These are phyloP conservation scores for Amanita brunnescens DNA, from an alignment of 768 basidiomycete species.

Conservation along the genomic window DNA sequence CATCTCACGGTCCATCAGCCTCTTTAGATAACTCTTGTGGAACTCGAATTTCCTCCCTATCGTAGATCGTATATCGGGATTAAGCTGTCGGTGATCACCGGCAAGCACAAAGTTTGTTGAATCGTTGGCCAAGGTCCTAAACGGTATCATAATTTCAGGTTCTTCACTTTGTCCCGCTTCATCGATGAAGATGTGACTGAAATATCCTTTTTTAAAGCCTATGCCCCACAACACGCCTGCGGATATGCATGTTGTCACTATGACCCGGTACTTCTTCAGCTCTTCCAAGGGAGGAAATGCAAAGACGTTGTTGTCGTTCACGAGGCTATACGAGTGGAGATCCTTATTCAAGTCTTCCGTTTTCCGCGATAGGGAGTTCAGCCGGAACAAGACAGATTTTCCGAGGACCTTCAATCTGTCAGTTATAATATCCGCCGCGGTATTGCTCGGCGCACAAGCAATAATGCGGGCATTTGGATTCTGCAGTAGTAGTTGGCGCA, in stretches of 20 bases:
- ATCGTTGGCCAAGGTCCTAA: slow-evolving; percentile 39
- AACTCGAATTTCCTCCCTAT: slow-evolving; percentile 42
- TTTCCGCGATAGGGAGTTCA: slow-evolving; percentile 41
- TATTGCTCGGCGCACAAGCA: slow-evolving; percentile 62
- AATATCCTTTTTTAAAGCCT: slow-evolving; percentile 45
- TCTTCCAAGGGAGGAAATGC: slow-evolving; percentile 32
- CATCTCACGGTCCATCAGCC: slow-evolving; percentile 34
- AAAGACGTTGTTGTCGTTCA: slow-evolving; percentile 34
- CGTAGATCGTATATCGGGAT: slow-evolving; percentile 44
- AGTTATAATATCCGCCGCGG: slow-evolving; percentile 55
- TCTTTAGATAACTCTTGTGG: slow-evolving; percentile 40
- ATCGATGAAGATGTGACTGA: slow-evolving; percentile 53
- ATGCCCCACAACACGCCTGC: slow-evolving; percentile 39
- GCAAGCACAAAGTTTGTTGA: slow-evolving; percentile 47
- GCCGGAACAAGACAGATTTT: slow-evolving; percentile 35
- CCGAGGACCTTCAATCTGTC: slow-evolving; percentile 30
- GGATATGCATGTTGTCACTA: slow-evolving; percentile 51
- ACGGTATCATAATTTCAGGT: slow-evolving; percentile 45
- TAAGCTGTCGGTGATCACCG: slow-evolving; percentile 56
- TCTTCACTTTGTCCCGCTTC: slow-evolving; percentile 61
- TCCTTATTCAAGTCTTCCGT: slow-evolving; percentile 26
- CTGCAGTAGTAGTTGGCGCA: slow-evolving; percentile 44
- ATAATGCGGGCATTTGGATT: slow-evolving; percentile 40
- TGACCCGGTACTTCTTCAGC: slow-evolving; percentile 37
- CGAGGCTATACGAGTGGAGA: slow-evolving; percentile 29